These are phyloP conservation scores for Aegilops speltoides DNA, from an alignment of 176 grass and related monocot species.

Conservation along the genomic window DNA sequence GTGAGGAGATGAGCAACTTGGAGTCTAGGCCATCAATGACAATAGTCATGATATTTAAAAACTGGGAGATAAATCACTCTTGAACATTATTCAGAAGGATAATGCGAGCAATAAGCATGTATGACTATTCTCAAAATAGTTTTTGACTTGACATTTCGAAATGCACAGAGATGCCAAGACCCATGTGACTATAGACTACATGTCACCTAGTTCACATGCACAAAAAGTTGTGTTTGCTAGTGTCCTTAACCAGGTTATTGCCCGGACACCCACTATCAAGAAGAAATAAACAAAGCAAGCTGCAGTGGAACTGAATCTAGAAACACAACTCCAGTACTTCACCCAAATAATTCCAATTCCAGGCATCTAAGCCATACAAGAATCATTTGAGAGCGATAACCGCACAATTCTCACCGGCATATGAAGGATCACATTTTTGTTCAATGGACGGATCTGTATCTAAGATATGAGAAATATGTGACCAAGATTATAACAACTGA, in stretches of 20 bases:
- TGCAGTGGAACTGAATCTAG: neutral
- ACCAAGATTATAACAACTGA: neutral
- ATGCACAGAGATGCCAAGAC: neutral
- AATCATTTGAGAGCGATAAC: neutral
- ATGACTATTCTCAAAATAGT: conserved; percentile 1
- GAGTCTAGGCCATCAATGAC: neutral
- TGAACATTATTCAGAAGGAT: neutral
- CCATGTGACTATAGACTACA: neutral
- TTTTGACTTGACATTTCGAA: neutral
- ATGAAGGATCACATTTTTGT: neutral
- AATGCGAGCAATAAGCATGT: neutral
- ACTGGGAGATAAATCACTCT: neutral
- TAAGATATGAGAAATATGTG: neutral
- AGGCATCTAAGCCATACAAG: neutral
- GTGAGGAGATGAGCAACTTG: neutral
- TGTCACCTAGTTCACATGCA: neutral
- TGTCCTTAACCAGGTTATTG: conserved; percentile 9
- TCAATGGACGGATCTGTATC: neutral
- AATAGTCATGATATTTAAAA: neutral
- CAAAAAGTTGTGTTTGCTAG: neutral
- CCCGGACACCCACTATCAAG: neutral
- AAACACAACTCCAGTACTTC: conserved; percentile 1
- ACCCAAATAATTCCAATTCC: neutral
- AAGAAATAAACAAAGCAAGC: neutral
- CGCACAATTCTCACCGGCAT: neutral